Percentiles rank a stretch among this genome's conserved stretches.
Evolutionary conservation across 2,329 filamentous ascomycete genomes (phyloP).

Genomic region (Aureobasidium lini): DNA sequence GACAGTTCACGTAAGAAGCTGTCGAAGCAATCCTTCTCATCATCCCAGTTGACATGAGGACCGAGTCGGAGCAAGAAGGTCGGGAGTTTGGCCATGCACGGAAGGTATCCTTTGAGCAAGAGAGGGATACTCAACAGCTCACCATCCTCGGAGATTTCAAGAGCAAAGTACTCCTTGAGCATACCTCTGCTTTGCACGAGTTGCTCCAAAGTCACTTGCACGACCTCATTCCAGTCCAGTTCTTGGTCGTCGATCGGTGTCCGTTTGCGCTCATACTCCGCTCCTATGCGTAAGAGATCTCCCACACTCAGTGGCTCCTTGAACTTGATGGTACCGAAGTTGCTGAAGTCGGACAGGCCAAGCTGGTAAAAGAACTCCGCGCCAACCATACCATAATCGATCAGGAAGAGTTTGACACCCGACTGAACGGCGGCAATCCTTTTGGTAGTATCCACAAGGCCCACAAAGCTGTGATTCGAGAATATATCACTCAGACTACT

Average conservation of each 20-base stretch:
- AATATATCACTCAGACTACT: conserved; percentile 81
- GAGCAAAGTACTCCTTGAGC: conserved; percentile 84
- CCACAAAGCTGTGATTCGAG: conserved; percentile 83
- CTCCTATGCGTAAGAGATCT: conserved; percentile 65
- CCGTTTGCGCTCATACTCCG: conserved; percentile 52
- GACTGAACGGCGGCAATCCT: conserved; percentile 89
- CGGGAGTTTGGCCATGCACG: conserved; percentile 77
- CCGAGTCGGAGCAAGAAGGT: conserved; percentile 82
- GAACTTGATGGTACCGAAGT: conserved; percentile 80
- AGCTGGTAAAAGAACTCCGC: conserved; percentile 95
- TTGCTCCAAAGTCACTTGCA: conserved; percentile 57
- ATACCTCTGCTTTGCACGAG: conserved; percentile 73
- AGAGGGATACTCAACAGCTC: conserved; percentile 74
- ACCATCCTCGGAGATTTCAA: conserved; percentile 72
- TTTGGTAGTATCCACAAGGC: conserved; percentile 78
- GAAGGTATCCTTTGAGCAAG: conserved; percentile 81
- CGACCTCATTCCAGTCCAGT: conserved; percentile 59
- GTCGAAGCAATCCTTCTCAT: conserved; percentile 79
- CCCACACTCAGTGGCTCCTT: conserved; percentile 64
- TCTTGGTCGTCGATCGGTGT: conserved; percentile 34
- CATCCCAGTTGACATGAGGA: conserved; percentile 77
- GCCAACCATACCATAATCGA: conserved; percentile 82
- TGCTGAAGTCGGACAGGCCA: conserved; percentile 89
- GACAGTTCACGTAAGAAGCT: conserved; percentile 81
- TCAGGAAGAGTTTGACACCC: conserved; percentile 81